phyloP scores from a whole-genome alignment of 2,329 filamentous ascomycete genomes.

The Colletotrichum spinosum region DNA sequence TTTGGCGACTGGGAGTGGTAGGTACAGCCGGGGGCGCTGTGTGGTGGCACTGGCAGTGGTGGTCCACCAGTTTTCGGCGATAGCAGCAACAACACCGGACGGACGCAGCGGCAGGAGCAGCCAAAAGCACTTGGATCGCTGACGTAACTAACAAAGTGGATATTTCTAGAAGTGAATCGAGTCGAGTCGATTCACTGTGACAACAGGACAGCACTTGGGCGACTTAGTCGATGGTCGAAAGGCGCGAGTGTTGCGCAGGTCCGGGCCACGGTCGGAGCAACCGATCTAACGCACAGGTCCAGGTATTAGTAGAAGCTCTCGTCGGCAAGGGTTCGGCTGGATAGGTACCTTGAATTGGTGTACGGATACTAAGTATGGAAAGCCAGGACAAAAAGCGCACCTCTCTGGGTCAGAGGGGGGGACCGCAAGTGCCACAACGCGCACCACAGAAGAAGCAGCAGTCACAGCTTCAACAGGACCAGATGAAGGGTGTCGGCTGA shows the following conservation, averaged over 20 bases:
- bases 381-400: too few relatives aligned
- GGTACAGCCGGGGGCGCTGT: constrained; percentile 4
- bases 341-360: neutral
- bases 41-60: constrained; percentile 17
- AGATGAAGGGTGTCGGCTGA: too few relatives aligned
- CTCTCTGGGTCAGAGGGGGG: too few relatives aligned
- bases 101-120: neutral
- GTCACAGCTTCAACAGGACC: too few relatives aligned
- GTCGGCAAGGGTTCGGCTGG: constrained; percentile 31
- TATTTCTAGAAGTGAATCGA: constrained; percentile 29
- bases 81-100: constrained; percentile 13
- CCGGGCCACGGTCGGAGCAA: constrained; percentile 27
- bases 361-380: too few relatives aligned
- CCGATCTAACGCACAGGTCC: constrained; percentile 4
- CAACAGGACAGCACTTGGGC: neutral
- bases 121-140: neutral
- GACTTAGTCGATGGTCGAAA: neutral
- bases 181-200: neutral
- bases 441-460: too few relatives aligned
- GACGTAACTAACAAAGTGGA: constrained; percentile 18
- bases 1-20: constrained; percentile 8
- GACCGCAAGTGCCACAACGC: too few relatives aligned
- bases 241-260: constrained; percentile 17
- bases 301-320: constrained; percentile 21
- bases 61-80: constrained; percentile 32